Evolutionary conservation across 2,329 filamentous ascomycete genomes (phyloP), one percentile per base, ranked within the genome.

Genomic region (Trichoderma citrinoviride): DNA sequence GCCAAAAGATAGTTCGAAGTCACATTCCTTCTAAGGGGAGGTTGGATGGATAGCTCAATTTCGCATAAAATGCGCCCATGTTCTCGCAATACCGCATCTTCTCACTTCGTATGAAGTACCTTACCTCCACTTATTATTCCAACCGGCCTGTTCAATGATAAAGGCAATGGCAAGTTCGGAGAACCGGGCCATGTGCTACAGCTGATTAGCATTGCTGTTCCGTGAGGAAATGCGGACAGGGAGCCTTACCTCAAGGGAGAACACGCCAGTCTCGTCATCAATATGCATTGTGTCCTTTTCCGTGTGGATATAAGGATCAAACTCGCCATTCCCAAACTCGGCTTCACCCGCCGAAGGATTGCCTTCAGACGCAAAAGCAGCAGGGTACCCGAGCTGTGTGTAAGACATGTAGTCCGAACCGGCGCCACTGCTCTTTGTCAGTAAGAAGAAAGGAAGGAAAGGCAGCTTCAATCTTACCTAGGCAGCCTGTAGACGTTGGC

Each of bases 381-480:
- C 71, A 2, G 77, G 77, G 66, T 74, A 79, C n/a, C 74, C 75
- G n/a, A 75, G 68, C 68, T 75, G 69, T 1, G 77, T 78, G 64
- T 72, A 79, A 0, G 76, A 77, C 77, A 78, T 77, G 69, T 79
- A 79, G 56, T 79, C 77, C 17, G 77, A 79, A 1, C 77, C 77
- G 12, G 76, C 77, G 41, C 71, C 70, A 4, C 74, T 76, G 17
- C 19, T 54, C n/a, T 76, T 89, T 96, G 10, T 91, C 90, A 68
- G 61, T 37, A 41, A 4, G 33, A 37, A 14, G 15, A 87, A 85
- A 78, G 92, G 97, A 80, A 12, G 5, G 21, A 27, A 5, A 19
- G 0, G 1, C n/a, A 7, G 44, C 5, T 15, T 23, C 8, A 25
- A 21, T 68, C 73, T 61, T 69, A 74, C 71, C 69, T 63, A 12